Evolutionary conservation across 768 basidiomycete species (phyloP), one percentile per base, ranked within the genome.

Genomic region (Russula sp.): DNA sequence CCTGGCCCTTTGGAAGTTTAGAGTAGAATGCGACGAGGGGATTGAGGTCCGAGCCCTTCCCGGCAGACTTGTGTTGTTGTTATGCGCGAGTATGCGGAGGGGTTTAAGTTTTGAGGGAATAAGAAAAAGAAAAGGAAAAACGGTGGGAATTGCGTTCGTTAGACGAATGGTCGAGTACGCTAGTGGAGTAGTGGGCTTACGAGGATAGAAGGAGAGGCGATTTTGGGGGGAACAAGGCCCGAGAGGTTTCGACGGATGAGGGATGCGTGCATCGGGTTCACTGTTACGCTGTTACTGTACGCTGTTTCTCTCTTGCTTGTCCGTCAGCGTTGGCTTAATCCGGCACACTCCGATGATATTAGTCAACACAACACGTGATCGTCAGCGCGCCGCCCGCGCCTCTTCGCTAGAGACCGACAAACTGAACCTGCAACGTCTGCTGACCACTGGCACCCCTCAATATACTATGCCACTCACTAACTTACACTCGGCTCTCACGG

Each of bases 1-100:
- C 83, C 46, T 84, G 79, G 52, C 95, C 95, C 76, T 98, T 98
- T 69, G 94, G 96, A 56, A 98, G 84, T 77, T 93, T 95, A 65
- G 91, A 94, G 81, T 98, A 98, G 78, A 97, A 98, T 70, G 92
- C 86, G 68, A 97, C 93, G 73, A 98, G 88, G 36, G 87, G 86
- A 63, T 83, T 80, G 59, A 96, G 89, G 67, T 90, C 86, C 50
- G 84, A 85, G 50, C 92, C 92, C 59, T 89, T 84, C 61, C 88
- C 90, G 58, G 90, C 85, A 60, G 90, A 86, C 93, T 94, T n/a
- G n/a, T n/a, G n/a, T 71, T 11, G 10, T 34, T 11, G 34, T 34
- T 34, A 10, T 6, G 30, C 30, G 30, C 7, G 28, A 30, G 30
- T 30, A 30, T 6, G 22, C 11, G 9, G 2, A 10, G 4, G 26